Percentiles rank a stretch among this genome's conserved stretches.
phyloP scores from a whole-genome alignment of 108 stramenopile genomes.

The Discostella stelligeroides region DNA sequence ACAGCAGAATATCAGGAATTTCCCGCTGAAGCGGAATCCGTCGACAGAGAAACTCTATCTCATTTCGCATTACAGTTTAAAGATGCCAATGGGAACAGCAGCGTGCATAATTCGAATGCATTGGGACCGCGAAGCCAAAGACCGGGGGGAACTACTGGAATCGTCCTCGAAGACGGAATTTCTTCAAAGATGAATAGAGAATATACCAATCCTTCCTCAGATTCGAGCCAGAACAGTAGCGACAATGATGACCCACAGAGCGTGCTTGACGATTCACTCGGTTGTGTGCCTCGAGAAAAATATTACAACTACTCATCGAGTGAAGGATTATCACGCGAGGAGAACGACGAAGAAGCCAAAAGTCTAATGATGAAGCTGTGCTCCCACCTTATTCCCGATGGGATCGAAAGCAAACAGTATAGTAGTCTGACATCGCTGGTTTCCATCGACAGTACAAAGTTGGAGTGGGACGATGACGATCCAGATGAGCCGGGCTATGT shows the following conservation, averaged over 20 bases:
- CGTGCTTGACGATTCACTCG: constrained; percentile 21
- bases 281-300: constrained; percentile 29
- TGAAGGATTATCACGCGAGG: constrained; percentile 9
- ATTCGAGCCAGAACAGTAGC: not conserved
- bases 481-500: constrained; percentile 81
- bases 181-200: constrained; percentile 1
- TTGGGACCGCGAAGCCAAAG: constrained; percentile 72
- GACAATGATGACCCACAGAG: not conserved
- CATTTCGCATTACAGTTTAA: not conserved
- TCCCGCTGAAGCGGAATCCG: constrained; percentile 18
- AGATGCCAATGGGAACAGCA: not conserved
- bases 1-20: not conserved
- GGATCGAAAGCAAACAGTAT: constrained; percentile 44
- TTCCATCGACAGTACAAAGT: constrained; percentile 20
- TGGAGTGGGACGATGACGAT: constrained; percentile 77
- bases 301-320: constrained; percentile 14
- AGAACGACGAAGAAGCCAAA: constrained; percentile 40
- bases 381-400: constrained; percentile 70
- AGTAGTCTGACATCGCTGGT: constrained; percentile 12
- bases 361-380: constrained; percentile 77
- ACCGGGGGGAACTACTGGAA: constrained; percentile 72
- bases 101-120: constrained; percentile 28
- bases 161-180: constrained; percentile 57
- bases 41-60: constrained; percentile 8
- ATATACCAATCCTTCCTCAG: not conserved